These are phyloP conservation scores for Phytophthora idaei DNA, from an alignment of 352 stramenopile species.

Conservation along the genomic window DNA sequence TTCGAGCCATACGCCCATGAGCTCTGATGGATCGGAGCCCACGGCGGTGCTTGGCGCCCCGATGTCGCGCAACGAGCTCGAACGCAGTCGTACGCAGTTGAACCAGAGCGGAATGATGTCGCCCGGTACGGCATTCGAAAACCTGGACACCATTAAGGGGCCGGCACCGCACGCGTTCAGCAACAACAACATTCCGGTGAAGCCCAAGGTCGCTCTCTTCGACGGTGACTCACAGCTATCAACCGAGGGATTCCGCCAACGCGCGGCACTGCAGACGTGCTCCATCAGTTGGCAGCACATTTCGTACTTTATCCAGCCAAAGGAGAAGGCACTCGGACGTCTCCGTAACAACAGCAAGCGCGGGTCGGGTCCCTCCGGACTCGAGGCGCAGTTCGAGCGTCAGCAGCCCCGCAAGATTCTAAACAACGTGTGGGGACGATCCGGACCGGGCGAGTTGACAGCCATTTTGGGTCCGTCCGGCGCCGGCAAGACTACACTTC, in stretches of 20 bases:
- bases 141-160: constrained; percentile 32
- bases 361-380: constrained; percentile 23
- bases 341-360: constrained; percentile 36
- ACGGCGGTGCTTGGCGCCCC: constrained; percentile 35
- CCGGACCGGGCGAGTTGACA: constrained; percentile 64
- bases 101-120: constrained; percentile 30
- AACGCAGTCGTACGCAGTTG: constrained; percentile 22
- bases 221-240: constrained; percentile 38
- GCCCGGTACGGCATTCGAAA: constrained; percentile 26
- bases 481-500: constrained; percentile 68
- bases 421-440: constrained; percentile 68
- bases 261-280: constrained; percentile 47
- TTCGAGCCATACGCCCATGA: constrained; percentile 34
- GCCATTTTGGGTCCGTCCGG: constrained; percentile 75
- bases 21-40: constrained; percentile 29
- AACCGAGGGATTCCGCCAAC: constrained; percentile 36
- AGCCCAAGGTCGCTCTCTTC: constrained; percentile 43
- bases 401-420: constrained; percentile 63
- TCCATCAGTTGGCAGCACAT: constrained; percentile 75
- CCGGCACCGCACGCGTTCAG: constrained; percentile 31
- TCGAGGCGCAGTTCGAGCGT: constrained; percentile 41
- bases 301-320: constrained; percentile 56
- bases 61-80: constrained; percentile 31
- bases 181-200: constrained; percentile 33
- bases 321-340: constrained; percentile 22